phyloP scores from a whole-genome alignment of 23 red algal species.

The Cyanidium caldarium region DNA sequence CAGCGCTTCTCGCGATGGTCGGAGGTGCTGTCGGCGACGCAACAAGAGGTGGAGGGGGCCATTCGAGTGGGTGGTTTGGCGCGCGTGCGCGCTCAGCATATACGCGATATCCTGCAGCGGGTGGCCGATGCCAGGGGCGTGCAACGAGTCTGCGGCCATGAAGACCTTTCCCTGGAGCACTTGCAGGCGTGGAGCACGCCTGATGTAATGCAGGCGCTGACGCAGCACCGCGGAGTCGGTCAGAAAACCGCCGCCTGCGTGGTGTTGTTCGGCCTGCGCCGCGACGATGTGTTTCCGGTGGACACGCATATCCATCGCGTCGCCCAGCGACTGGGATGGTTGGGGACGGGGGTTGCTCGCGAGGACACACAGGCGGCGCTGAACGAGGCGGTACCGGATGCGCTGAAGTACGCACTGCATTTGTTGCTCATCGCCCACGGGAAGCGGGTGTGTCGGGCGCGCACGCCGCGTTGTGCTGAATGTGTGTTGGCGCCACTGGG shows the following conservation, averaged over 20 bases:
- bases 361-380: constrained; percentile 28
- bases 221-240: constrained; percentile 36
- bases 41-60: constrained; percentile 14
- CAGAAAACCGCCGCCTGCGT: constrained; percentile 76
- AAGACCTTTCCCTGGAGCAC: constrained; percentile 20
- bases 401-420: constrained; percentile 37
- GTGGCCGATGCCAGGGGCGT: constrained; percentile 1
- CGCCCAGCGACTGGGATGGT: constrained; percentile 45
- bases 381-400: constrained; percentile 16
- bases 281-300: constrained; percentile 49
- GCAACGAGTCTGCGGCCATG: not conserved
- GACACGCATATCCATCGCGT: constrained; percentile 56
- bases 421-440: constrained; percentile 58
- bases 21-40: constrained; percentile 28
- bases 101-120: constrained; percentile 28
- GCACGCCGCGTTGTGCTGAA: not conserved
- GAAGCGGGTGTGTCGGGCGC: not conserved
- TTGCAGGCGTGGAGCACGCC: constrained; percentile 16
- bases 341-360: constrained; percentile 2
- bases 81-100: constrained; percentile 21
- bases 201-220: constrained; percentile 15
- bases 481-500: not conserved
- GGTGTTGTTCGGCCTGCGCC: constrained; percentile 32
- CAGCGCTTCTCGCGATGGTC: constrained; percentile 18
- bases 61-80: constrained; percentile 50